Percentiles rank a stretch among this genome's conserved stretches.
Conservation (phyloP, 768 basidiomycete species). For the Strobilomyces echinocephalus region DNA sequence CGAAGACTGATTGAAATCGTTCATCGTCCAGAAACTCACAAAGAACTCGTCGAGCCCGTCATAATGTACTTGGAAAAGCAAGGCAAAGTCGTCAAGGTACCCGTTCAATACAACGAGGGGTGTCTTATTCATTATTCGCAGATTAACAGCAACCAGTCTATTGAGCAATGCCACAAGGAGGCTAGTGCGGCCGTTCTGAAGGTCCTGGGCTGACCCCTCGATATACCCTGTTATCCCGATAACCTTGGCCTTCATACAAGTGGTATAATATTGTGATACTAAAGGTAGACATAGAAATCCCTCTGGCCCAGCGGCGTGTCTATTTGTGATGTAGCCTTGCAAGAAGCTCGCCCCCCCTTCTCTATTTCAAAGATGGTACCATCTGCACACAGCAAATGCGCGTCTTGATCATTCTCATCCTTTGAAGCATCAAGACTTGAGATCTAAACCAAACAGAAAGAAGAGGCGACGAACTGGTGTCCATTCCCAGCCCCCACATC, state of each 20-base stretch:
- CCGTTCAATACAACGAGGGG: neutral
- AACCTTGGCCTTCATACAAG: neutral
- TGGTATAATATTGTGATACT: slow-evolving; percentile 12
- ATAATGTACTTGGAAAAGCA: slow-evolving; percentile 70
- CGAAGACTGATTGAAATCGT: neutral
- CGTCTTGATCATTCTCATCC: slow-evolving; percentile 54
- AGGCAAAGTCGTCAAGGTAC: slow-evolving; percentile 76
- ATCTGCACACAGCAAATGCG: slow-evolving; percentile 77
- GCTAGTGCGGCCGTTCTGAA: slow-evolving; percentile 52
- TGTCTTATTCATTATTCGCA: slow-evolving; percentile 26
- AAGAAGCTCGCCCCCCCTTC: slow-evolving; percentile 52
- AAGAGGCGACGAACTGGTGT: slow-evolving; percentile 52
- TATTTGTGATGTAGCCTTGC: slow-evolving; percentile 36
- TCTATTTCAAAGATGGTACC: slow-evolving; percentile 67
- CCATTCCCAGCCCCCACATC: slow-evolving; percentile 85
- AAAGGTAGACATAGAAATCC: slow-evolving; percentile 47
- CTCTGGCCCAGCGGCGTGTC: slow-evolving; percentile 22
- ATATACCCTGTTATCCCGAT: slow-evolving; percentile 7
- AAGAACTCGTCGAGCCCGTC: slow-evolving; percentile 88
- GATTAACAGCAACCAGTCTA: slow-evolving; percentile 64
- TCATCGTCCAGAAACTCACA: slow-evolving; percentile 62
- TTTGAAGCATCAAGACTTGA: slow-evolving; percentile 25
- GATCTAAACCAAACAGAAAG: neutral
- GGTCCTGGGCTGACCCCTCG: slow-evolving; percentile 33
- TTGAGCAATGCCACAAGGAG: slow-evolving; percentile 68